A percentile compares a stretch with the other conserved stretches of the same genome.
Conservation (phyloP, 2,329 filamentous ascomycete genomes). For the Colletotrichum horii region DNA sequence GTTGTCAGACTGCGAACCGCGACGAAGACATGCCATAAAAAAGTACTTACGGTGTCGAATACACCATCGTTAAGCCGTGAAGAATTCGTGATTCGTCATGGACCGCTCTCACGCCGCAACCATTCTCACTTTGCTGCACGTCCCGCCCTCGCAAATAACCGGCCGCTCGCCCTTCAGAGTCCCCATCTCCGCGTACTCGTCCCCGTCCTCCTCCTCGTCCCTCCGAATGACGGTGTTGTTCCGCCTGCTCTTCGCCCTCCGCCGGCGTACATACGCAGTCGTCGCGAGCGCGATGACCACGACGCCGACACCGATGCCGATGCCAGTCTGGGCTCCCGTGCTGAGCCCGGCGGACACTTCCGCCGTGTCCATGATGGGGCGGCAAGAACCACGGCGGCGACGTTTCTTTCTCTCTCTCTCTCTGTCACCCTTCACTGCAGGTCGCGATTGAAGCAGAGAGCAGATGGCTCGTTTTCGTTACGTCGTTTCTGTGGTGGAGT, state of each 20-base stretch:
- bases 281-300: neutral
- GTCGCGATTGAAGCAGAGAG: neutral
- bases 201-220: neutral
- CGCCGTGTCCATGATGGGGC: neutral
- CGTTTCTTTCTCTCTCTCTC: neutral
- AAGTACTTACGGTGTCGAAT: neutral
- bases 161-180: neutral
- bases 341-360: neutral
- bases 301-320: conserved; percentile 5
- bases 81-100: neutral
- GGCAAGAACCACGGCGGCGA: neutral
- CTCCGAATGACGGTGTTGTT: neutral
- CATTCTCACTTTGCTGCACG: neutral
- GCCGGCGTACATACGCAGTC: neutral
- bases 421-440: neutral
- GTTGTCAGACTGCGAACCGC: accelerated
- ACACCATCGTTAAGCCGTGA: neutral
- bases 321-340: conserved; percentile 4
- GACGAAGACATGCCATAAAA: accelerated
- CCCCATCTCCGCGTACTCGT: neutral
- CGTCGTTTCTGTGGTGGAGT: neutral
- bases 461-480: neutral
- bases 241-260: neutral
- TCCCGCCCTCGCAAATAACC: neutral
- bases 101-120: neutral